phyloP scores from a whole-genome alignment of 192 early-diverging fungal genomes.

The Linnemannia exigua region DNA sequence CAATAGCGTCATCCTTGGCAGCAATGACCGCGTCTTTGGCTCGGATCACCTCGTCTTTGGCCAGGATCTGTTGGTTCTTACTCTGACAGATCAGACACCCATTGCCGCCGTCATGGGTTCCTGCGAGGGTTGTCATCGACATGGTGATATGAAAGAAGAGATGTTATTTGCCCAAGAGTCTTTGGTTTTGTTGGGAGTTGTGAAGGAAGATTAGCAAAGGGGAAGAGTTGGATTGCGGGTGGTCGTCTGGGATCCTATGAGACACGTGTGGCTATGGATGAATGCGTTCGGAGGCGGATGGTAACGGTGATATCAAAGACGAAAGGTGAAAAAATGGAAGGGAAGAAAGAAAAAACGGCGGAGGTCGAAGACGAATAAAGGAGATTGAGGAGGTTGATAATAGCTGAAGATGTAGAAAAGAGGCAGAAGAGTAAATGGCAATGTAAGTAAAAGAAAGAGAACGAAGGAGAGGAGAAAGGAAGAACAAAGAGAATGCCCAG shows the following conservation, averaged over 20 bases:
- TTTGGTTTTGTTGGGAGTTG: too few species aligned
- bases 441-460: neutral
- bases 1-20: slow-evolving; percentile 41
- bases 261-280: too few species aligned
- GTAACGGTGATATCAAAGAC: too few species aligned
- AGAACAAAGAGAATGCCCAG: neutral
- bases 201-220: too few species aligned
- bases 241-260: neutral
- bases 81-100: slow-evolving; percentile 33
- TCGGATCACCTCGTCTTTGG: slow-evolving; percentile 42
- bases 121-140: slow-evolving; percentile 1
- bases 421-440: neutral
- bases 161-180: too few species aligned
- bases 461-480: neutral
- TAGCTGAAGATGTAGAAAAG: slow-evolving; percentile 3
- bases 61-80: slow-evolving; percentile 34
- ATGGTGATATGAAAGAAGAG: neutral
- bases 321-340: too few species aligned
- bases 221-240: too few species aligned
- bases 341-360: too few species aligned
- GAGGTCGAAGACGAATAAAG: too few species aligned
- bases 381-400: neutral
- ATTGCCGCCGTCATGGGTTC: neutral
- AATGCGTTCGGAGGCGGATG: neutral
- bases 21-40: slow-evolving; percentile 46